Conservation (phyloP, 2,329 filamentous ascomycete genomes). For the Fusarium decemcellulare region DNA sequence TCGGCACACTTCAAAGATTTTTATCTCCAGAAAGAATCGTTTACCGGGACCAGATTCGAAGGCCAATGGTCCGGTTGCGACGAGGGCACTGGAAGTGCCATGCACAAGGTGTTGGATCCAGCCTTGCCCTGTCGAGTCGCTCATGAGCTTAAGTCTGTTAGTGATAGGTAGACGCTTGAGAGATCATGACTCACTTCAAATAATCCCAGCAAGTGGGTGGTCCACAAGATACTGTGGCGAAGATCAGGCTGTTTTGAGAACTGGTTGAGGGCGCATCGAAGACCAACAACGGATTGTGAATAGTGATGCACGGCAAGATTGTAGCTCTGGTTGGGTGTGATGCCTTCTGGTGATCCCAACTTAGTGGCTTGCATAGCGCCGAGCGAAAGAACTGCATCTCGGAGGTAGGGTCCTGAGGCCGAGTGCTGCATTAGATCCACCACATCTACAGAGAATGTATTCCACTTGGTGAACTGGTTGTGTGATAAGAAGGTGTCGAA, state of each 20-base stretch:
- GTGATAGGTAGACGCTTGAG: accelerated
- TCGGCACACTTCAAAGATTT: conserved; percentile 51
- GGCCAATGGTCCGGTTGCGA: conserved; percentile 46
- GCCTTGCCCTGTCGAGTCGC: conserved; percentile 48
- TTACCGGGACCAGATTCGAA: conserved; percentile 41
- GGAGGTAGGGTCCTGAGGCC: conserved; percentile 31
- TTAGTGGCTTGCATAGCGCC: conserved; percentile 51
- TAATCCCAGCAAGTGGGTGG: conserved; percentile 51
- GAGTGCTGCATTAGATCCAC: conserved; percentile 38
- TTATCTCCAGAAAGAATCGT: conserved; percentile 50
- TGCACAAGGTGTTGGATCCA: conserved; percentile 54
- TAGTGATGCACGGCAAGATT: conserved; percentile 45
- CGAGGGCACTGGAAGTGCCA: conserved; percentile 50
- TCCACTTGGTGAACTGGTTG: conserved; percentile 47
- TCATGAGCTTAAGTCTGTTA: conserved; percentile 47
- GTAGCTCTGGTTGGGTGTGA: not conserved
- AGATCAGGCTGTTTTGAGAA: not conserved
- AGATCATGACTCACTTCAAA: conserved; percentile 48
- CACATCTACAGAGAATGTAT: conserved; percentile 31
- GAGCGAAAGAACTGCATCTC: conserved; percentile 48
- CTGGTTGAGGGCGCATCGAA: conserved; percentile 36
- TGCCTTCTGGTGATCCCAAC: conserved; percentile 12
- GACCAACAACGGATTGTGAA: conserved; percentile 41
- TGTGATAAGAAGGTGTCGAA: conserved; percentile 48
- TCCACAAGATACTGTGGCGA: conserved; percentile 48